A percentile compares a stretch with the other conserved stretches of the same genome.
Evolutionary conservation across 345 rosid species (phyloP).

Genomic region (Hypericum perforatum): DNA sequence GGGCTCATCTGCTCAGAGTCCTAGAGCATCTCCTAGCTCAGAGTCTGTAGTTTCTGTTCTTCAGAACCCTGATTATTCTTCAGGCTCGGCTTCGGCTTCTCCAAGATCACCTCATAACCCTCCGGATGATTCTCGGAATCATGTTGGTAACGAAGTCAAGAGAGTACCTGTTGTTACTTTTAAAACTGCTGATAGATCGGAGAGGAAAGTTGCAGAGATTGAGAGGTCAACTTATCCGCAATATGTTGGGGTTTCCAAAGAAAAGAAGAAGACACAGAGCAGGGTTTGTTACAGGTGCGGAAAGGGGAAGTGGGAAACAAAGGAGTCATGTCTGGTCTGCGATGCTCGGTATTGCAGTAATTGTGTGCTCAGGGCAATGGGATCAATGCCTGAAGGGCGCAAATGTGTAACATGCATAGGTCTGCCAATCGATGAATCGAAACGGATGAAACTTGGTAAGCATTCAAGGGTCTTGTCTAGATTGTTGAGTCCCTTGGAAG

Average conservation of each 20-base stretch:
- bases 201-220: constrained; percentile 33
- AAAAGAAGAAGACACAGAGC: constrained; percentile 46
- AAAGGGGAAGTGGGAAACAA: constrained; percentile 88
- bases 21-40: constrained; percentile 70
- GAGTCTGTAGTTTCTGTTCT: constrained; percentile 93
- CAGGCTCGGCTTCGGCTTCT: constrained; percentile 76
- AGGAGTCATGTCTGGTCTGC: constrained; percentile 91
- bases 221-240: constrained; percentile 45
- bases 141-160: constrained; percentile 28
- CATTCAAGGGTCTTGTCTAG: constrained; percentile 65
- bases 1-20: constrained; percentile 57
- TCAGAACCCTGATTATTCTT: constrained; percentile 76
- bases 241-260: constrained; percentile 51
- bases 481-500: constrained; percentile 87
- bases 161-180: constrained; percentile 71
- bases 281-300: constrained; percentile 73
- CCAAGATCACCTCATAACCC: constrained; percentile 47
- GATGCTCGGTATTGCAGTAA: constrained; percentile 83
- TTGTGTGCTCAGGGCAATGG: constrained; percentile 97
- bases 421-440: constrained; percentile 77
- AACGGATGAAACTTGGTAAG: constrained; percentile 63
- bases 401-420: constrained; percentile 88
- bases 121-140: constrained; percentile 25
- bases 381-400: constrained; percentile 99
- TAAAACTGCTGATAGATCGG: constrained; percentile 44